Conservation (phyloP, 495 filamentous ascomycete species). For the Chaetomium fimeti region DNA sequence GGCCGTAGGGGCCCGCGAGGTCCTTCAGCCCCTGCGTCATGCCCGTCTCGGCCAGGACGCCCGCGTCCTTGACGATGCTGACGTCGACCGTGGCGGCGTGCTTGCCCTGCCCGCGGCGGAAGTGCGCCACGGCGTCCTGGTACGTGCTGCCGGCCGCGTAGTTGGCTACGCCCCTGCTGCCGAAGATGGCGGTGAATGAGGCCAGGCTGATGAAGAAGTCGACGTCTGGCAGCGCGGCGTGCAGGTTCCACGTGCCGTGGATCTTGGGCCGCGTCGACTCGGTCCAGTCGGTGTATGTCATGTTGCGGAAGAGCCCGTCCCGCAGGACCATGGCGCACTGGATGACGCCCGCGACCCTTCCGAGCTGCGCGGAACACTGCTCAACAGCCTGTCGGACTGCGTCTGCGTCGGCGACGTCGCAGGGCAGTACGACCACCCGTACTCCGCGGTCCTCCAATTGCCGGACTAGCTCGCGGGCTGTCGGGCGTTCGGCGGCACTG, state of each 20-base stretch:
- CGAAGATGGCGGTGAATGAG: conserved; percentile 54
- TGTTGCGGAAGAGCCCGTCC: conserved; percentile 47
- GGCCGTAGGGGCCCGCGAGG: background rate
- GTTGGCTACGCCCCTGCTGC: conserved; percentile 51
- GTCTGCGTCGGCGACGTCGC: background rate
- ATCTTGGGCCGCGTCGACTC: conserved; percentile 51
- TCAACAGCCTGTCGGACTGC: background rate
- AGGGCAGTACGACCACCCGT: background rate
- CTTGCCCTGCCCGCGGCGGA: conserved; percentile 37
- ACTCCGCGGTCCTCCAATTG: background rate
- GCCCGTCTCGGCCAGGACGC: conserved; percentile 29
- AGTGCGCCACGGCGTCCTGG: conserved; percentile 49
- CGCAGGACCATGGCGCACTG: conserved; percentile 54
- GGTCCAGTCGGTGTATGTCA: conserved; percentile 42
- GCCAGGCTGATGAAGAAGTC: conserved; percentile 65
- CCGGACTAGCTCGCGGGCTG: background rate
- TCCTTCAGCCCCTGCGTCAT: background rate
- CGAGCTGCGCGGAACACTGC: background rate
- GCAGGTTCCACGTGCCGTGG: conserved; percentile 41
- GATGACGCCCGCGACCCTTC: conserved; percentile 46
- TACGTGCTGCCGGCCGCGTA: conserved; percentile 60
- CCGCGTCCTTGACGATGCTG: conserved; percentile 39
- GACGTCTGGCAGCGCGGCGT: conserved; percentile 29
- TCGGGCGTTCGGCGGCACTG: background rate
- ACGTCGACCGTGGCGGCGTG: conserved; percentile 51